Evolutionary conservation across 116 monocot species (phyloP), one percentile per base, ranked within the genome.

Genomic region (Papilionanthe hybrid): DNA sequence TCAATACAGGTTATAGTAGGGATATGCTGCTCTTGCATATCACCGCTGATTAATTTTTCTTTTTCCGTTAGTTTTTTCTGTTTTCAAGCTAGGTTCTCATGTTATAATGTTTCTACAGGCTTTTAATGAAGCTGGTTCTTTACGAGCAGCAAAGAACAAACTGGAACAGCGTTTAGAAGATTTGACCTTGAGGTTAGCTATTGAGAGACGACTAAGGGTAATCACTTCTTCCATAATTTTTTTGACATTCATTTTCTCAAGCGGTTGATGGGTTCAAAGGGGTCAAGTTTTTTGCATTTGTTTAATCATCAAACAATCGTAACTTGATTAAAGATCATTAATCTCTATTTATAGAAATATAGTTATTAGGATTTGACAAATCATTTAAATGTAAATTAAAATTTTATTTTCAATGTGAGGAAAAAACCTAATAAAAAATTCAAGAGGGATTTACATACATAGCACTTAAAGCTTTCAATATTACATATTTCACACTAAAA

Each of bases 91-190:
- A n/a, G 12, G 56, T 56, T 45, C 23, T 55, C 13, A 37, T 82
- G 15, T 32, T 73, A 45, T 20, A 72, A 29, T 27, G 25, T 55
- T 57, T 71, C 65, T 60, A 2, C 78, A 96, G 96, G 89, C 90
- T 78, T 90, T 93, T 83, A 91, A 85, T 85, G 93, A 93, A 82
- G 81, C 96, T 84, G 96, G 96, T 79, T 92, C 92, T 69, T 85
- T 96, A 55, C 96, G 90, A 49, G 92, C 88, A 73, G 93, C 92
- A 58, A 96, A 93, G 84, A 89, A 84, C 75, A 93, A 92, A 85
- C 85, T 96, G 81, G 96, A 96, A 75, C 93, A 88, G 75, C 86
- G 77, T 43, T 79, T 96, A 80, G 93, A 93, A 83, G 96, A 96
- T 81, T 82, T 90, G 69, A 71, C 86, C 75, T 92, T 85, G 88